Percentiles rank a stretch among this genome's conserved stretches.
phyloP scores from a whole-genome alignment of 2,329 filamentous ascomycete genomes.

The Hypoxylon sp. region DNA sequence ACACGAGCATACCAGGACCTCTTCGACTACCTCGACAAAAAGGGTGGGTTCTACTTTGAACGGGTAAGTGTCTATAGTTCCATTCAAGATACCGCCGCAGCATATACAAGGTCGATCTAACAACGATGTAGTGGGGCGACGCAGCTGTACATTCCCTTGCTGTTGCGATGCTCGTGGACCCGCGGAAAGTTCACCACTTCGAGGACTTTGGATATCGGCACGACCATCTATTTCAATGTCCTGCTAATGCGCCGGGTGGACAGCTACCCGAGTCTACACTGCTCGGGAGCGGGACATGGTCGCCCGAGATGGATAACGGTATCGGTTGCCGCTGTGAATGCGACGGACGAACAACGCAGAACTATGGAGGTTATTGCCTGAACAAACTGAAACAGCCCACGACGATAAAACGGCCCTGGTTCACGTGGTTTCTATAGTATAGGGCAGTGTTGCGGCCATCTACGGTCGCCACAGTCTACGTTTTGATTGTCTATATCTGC shows the following conservation, averaged over 20 bases:
- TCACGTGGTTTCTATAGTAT: conserved; percentile 51
- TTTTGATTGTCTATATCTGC: conserved; percentile 24
- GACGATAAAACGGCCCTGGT: conserved; percentile 49
- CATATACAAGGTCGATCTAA: conserved; percentile 4
- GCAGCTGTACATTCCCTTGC: conserved; percentile 60
- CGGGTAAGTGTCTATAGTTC: conserved; percentile 50
- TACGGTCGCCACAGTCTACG: conserved; percentile 2
- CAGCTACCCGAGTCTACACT: conserved; percentile 52
- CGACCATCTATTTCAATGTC: conserved; percentile 52
- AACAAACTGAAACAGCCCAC: conserved; percentile 56
- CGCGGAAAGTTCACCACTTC: conserved; percentile 58
- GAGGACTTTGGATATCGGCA: conserved; percentile 60
- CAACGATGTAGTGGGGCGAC: conserved; percentile 56
- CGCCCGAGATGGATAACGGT: conserved; percentile 52
- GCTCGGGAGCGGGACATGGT: conserved; percentile 49
- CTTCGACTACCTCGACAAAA: conserved; percentile 56
- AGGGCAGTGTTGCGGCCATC: conserved; percentile 13
- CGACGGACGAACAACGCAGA: conserved; percentile 51
- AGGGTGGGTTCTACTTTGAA: conserved; percentile 60
- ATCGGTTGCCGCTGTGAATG: conserved; percentile 59
- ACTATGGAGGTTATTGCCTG: conserved; percentile 54
- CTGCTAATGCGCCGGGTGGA: conserved; percentile 54
- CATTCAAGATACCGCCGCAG: neutral
- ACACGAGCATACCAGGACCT: conserved; percentile 56
- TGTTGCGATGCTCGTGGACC: conserved; percentile 56